Evolutionary conservation across 169 alveolate genomes (phyloP).

Genomic region (Theileria parva): DNA sequence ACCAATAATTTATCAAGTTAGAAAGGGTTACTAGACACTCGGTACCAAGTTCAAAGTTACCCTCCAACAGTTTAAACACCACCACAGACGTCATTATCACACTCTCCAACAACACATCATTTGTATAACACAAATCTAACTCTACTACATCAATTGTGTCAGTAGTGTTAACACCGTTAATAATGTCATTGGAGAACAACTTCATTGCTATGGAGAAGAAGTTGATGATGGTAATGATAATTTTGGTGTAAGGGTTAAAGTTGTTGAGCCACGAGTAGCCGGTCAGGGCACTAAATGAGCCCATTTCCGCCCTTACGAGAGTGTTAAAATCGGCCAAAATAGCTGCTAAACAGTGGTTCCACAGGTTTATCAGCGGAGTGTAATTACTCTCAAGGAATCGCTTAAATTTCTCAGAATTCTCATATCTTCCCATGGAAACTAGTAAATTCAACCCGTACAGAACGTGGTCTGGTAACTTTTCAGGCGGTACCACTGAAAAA

Average conservation of each 20-base stretch:
- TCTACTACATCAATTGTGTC: constrained; percentile 10
- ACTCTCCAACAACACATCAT: constrained; percentile 37
- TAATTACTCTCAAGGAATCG: constrained; percentile 4
- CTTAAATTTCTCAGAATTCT: constrained; percentile 7
- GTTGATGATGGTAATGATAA: constrained; percentile 8
- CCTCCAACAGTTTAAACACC: neutral
- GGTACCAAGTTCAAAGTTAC: neutral
- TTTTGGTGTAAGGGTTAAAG: constrained; percentile 11
- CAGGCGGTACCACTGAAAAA: constrained; percentile 55
- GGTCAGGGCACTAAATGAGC: constrained; percentile 34
- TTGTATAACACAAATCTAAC: constrained; percentile 21
- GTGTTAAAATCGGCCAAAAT: constrained; percentile 34
- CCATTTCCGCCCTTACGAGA: constrained; percentile 40
- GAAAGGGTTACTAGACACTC: constrained; percentile 26
- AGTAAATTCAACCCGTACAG: constrained; percentile 20
- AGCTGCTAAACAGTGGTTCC: constrained; percentile 45
- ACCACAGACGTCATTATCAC: constrained; percentile 17
- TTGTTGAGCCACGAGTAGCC: constrained; percentile 55
- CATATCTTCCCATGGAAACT: constrained; percentile 13
- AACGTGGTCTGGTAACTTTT: constrained; percentile 35
- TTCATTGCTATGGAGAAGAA: constrained; percentile 16
- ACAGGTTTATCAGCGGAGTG: constrained; percentile 22
- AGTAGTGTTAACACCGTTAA: constrained; percentile 3
- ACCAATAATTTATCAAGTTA: constrained; percentile 55
- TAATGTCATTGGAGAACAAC: constrained; percentile 22